A percentile compares a stretch with the other conserved stretches of the same genome.
Conservation (phyloP, 2,329 filamentous ascomycete genomes). For the Aspergillus oerlinghausenensis region DNA sequence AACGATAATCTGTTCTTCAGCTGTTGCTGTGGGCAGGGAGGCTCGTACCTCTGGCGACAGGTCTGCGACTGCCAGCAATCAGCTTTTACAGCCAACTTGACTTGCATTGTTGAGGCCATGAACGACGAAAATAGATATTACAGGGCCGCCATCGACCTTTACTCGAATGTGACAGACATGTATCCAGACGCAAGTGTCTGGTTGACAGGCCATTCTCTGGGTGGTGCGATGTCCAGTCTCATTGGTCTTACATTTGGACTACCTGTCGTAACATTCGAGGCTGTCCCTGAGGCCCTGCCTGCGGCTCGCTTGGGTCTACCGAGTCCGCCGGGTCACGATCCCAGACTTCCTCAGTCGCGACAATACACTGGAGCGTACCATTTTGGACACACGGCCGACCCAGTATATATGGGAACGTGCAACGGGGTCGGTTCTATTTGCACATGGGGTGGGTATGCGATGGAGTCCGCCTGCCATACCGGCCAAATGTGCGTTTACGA, state of each 20-base stretch:
- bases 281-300: slow-evolving; percentile 84
- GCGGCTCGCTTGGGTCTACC: slow-evolving; percentile 81
- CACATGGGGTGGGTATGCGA: slow-evolving; percentile 85
- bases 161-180: slow-evolving; percentile 82
- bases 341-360: slow-evolving; percentile 65
- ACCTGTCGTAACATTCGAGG: slow-evolving; percentile 88
- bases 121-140: slow-evolving; percentile 87
- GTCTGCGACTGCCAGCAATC: slow-evolving; percentile 89
- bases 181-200: slow-evolving; percentile 83
- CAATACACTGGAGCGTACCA: slow-evolving; percentile 76
- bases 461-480: slow-evolving; percentile 89
- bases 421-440: slow-evolving; percentile 86
- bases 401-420: slow-evolving; percentile 88
- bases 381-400: slow-evolving; percentile 93
- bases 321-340: slow-evolving; percentile 71
- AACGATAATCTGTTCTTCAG: slow-evolving; percentile 98
- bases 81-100: slow-evolving; percentile 87
- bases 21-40: slow-evolving; percentile 93
- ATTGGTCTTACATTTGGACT: slow-evolving; percentile 86
- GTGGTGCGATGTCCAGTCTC: slow-evolving; percentile 82
- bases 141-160: slow-evolving; percentile 79
- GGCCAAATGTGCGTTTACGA: slow-evolving; percentile 88
- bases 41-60: slow-evolving; percentile 82
- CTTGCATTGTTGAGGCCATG: slow-evolving; percentile 73
- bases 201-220: slow-evolving; percentile 88